Percentiles rank a stretch among this genome's conserved stretches.
These are phyloP conservation scores for Physcomitrium patens DNA, from an alignment of 225 moss, liverwort and hornwort genomes.

Conservation along the genomic window DNA sequence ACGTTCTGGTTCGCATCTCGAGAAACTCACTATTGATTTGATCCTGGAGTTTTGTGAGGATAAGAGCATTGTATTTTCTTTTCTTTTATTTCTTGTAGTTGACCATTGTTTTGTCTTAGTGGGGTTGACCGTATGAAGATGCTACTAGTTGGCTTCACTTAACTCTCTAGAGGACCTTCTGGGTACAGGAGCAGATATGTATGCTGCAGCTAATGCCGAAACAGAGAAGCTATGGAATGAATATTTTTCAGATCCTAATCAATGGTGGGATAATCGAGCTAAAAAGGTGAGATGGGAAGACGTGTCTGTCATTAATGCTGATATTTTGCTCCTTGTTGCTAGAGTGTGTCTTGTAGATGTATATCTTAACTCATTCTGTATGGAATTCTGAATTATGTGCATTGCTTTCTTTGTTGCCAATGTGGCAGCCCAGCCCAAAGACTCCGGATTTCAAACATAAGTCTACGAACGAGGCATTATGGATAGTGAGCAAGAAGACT, in stretches of 20 bases:
- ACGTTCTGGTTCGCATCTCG: constrained; percentile 34
- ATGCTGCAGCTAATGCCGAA: constrained; percentile 52
- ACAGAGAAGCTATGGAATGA: constrained; percentile 90
- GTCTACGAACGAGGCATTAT: constrained; percentile 83
- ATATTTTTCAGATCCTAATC: constrained; percentile 81
- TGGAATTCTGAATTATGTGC: constrained; percentile 18
- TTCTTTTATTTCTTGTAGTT: not conserved
- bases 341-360: not conserved
- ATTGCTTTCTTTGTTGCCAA: constrained; percentile 6
- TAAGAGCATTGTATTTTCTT: not conserved
- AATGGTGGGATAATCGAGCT: constrained; percentile 94
- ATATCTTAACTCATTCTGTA: not conserved
- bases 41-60: not conserved
- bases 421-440: constrained; percentile 79
- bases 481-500: constrained; percentile 75
- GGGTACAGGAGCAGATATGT: constrained; percentile 41
- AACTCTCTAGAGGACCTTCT: constrained; percentile 10
- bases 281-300: constrained; percentile 58
- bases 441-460: constrained; percentile 94
- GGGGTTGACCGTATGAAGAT: constrained; percentile 24
- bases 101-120: not conserved
- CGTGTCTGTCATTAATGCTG: constrained; percentile 18
- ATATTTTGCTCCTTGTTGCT: not conserved
- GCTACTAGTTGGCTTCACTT: not conserved
- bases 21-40: not conserved